A percentile compares a stretch with the other conserved stretches of the same genome.
These are phyloP conservation scores for Calonectria pauciramosa DNA, from an alignment of 2,329 filamentous ascomycete genomes.

Conservation along the genomic window DNA sequence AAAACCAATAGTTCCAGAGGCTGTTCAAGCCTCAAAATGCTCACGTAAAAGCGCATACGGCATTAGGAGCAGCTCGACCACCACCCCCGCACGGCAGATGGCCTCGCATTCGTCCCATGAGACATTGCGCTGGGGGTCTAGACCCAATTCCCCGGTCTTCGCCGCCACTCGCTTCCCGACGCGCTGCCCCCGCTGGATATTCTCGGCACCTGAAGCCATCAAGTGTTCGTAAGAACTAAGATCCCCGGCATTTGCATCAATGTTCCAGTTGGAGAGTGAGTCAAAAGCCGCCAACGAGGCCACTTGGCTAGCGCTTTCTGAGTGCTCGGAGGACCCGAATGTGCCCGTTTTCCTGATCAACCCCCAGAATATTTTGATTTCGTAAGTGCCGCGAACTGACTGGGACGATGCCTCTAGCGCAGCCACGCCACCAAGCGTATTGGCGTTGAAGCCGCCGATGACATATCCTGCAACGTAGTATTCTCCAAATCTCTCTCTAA, in stretches of 20 bases:
- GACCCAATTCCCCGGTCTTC: background rate
- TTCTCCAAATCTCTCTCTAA: slow-evolving; percentile 12
- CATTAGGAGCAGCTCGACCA: slow-evolving; percentile 19
- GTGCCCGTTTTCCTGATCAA: slow-evolving; percentile 1
- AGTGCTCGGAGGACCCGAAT: background rate
- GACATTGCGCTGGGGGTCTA: background rate
- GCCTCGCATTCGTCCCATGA: slow-evolving; percentile 2
- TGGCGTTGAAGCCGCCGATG: slow-evolving; percentile 10
- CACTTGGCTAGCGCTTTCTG: background rate
- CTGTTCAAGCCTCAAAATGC: background rate
- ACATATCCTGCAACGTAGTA: slow-evolving; percentile 21
- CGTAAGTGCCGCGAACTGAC: background rate
- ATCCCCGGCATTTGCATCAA: background rate
- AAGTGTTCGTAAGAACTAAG: background rate
- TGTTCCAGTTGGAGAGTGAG: slow-evolving; percentile 9
- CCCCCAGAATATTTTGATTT: background rate
- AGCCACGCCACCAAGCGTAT: slow-evolving; percentile 1
- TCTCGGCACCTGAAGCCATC: background rate
- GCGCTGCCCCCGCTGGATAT: background rate
- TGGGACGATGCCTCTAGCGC: background rate
- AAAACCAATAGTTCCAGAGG: background rate
- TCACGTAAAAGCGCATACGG: slow-evolving; percentile 18
- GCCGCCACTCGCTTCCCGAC: background rate
- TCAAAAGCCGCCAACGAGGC: background rate
- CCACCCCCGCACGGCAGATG: slow-evolving; percentile 6